phyloP scores from a whole-genome alignment of 2,329 filamentous ascomycete species.

The Claviceps sp. region DNA sequence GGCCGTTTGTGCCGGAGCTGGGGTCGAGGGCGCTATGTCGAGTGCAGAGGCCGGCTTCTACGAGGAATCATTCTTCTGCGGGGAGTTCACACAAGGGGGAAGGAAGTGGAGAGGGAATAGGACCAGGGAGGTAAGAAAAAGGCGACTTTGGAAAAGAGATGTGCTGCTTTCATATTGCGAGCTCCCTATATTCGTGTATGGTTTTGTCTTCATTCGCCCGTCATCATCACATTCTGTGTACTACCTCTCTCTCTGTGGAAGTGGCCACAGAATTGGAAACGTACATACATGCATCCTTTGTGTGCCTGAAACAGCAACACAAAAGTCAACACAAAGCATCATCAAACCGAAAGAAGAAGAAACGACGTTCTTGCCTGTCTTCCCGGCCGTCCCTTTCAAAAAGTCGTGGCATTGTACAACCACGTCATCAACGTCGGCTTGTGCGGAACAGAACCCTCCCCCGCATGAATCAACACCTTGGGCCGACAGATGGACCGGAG shows the following conservation, averaged over 20 bases:
- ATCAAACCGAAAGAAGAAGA: neutral
- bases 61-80: neutral
- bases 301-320: no score
- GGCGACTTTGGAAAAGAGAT: neutral
- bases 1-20: slow-evolving; percentile 20
- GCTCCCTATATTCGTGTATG: no score
- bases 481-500: slow-evolving; percentile 21
- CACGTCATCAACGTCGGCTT: slow-evolving; percentile 21
- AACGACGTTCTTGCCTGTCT: neutral
- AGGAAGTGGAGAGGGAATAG: neutral
- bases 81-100: neutral
- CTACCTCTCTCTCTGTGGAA: no score
- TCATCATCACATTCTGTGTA: no score
- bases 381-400: neutral
- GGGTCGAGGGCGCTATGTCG: neutral
- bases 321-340: neutral
- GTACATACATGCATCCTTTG: no score
- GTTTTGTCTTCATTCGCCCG: no score
- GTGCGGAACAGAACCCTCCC: slow-evolving; percentile 14
- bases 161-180: no score
- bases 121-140: neutral
- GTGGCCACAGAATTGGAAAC: no score
- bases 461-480: slow-evolving; percentile 19
- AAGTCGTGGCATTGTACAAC: slow-evolving; percentile 10
- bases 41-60: neutral